Base-by-base conservation (phyloP, 176 grass and related monocot genomes). In the Urochloa ruziziensis region DNA sequence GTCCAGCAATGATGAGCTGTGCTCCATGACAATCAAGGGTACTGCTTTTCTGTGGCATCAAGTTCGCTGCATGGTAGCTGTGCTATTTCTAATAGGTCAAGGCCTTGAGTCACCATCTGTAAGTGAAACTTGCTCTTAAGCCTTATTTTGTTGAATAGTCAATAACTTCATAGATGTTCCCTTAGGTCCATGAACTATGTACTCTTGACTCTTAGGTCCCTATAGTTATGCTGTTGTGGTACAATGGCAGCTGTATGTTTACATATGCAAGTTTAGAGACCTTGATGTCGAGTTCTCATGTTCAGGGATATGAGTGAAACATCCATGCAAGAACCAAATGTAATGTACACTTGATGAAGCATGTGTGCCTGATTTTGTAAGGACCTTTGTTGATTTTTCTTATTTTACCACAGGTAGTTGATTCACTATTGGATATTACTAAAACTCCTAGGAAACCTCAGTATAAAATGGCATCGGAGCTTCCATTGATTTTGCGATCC, bases 31-130 rank as follows among this genome's bases (percentile, higher is more conserved):
- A 75, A 91, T 95, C 87, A 98, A 80, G 79, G 96, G 96, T 51
- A 98, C 80, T 77, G 96, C 96, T 36, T 98, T 98, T 77, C 79
- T 98, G 67, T 98, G 96, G 96, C 96, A 98, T 90, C 96, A 98
- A 93, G 93, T 98, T 74, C 88, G 96, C 12, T 98, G 93, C 89
- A 98, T 98, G 93, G 92, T 90, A 73, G 93, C 96, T 79, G 84
- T 95, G 62, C 88, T 98, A 27, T 98, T 98, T 93, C 67, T 98
- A 84, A 85, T 93, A 77, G 93, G 93, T 73, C 89, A 90, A 90
- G 87, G 82, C 86, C 82, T 95, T 52, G 96, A 98, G 78, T 80
- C 85, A 79, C 91, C 96, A 85, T 87, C 81, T 74, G 96, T 98
- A 35, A 95, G 96, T 98, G 74, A 57, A 81, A 28, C 69, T 73